Evolutionary conservation across 805 yeast genomes (phyloP).

Genomic region (Maudiozyma bulderi): DNA sequence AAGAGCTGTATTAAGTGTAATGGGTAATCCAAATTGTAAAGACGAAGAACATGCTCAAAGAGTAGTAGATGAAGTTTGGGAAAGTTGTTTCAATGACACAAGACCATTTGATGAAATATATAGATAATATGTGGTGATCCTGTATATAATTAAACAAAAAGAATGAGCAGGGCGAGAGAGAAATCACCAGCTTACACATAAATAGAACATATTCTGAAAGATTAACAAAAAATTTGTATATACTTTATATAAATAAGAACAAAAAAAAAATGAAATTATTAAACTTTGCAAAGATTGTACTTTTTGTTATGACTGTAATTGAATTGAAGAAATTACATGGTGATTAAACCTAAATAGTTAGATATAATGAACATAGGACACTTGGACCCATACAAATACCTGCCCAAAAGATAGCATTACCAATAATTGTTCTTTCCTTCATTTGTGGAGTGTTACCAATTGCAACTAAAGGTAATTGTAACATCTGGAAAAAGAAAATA

Average conservation of each 20-base stretch:
- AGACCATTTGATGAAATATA: constrained; percentile 92
- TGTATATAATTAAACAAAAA: neutral
- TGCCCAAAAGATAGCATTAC: constrained; percentile 81
- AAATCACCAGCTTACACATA: neutral
- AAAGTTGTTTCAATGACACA: constrained; percentile 87
- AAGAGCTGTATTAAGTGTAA: constrained; percentile 76
- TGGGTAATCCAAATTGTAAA: constrained; percentile 77
- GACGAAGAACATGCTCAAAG: constrained; percentile 62
- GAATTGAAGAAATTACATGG: too few relatives aligned
- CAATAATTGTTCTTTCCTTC: constrained; percentile 47
- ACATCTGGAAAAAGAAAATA: constrained; percentile 71
- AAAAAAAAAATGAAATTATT: neutral
- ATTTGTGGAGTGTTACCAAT: constrained; percentile 52
- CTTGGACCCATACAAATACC: constrained; percentile 90
- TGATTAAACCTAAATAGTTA: constrained; percentile 32
- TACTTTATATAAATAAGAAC: neutral
- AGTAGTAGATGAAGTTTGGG: constrained; percentile 82
- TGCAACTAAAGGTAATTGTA: constrained; percentile 59
- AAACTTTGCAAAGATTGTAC: neutral
- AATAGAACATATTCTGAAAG: neutral
- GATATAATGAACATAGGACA: constrained; percentile 71
- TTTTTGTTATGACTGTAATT: neutral
- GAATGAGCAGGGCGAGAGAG: neutral
- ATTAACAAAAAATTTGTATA: neutral
- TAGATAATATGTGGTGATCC: constrained; percentile 31